phyloP scores from a whole-genome alignment of 805 yeast genomes.

The Saccharomyces jurei region DNA sequence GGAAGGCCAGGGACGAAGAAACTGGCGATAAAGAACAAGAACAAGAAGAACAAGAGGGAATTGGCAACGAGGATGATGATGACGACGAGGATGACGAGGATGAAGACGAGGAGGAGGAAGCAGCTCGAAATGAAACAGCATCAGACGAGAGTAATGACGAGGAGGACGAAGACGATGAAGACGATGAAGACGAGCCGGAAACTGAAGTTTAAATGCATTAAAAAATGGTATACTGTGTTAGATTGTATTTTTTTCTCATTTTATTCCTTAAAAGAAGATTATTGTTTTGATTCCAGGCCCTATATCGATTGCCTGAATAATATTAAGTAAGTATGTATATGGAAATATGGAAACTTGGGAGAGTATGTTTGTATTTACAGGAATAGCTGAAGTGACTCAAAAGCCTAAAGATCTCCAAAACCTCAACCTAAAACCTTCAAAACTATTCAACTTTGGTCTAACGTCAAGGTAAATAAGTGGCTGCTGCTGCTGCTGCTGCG shows the following conservation, averaged over 20 bases:
- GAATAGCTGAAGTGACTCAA: constrained; percentile 8
- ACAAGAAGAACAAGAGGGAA: constrained; percentile 30
- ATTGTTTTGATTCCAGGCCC: neutral
- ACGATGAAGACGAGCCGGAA: constrained; percentile 6
- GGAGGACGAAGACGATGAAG: constrained; percentile 29
- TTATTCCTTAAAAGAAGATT: neutral
- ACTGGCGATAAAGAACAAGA: constrained; percentile 5
- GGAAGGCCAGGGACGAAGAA: constrained; percentile 21
- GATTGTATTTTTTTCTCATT: neutral
- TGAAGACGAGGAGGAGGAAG: constrained; percentile 39
- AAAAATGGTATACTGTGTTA: neutral
- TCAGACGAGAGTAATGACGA: constrained; percentile 37
- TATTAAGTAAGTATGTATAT: neutral
- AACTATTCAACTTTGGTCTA: constrained; percentile 77
- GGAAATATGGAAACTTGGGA: neutral
- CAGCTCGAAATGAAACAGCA: constrained; percentile 35
- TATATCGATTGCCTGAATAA: neutral
- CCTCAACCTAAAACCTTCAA: constrained; percentile 75
- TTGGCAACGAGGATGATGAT: constrained; percentile 41
- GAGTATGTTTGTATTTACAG: constrained; percentile 1
- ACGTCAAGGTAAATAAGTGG: constrained; percentile 67
- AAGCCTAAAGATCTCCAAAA: constrained; percentile 53
- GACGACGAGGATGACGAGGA: constrained; percentile 37
- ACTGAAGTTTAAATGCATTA: neutral
- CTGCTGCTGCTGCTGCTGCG: constrained; percentile 37